Base-by-base conservation (phyloP, 495 filamentous ascomycete genomes). In the Aspergillus heteromorphus region DNA sequence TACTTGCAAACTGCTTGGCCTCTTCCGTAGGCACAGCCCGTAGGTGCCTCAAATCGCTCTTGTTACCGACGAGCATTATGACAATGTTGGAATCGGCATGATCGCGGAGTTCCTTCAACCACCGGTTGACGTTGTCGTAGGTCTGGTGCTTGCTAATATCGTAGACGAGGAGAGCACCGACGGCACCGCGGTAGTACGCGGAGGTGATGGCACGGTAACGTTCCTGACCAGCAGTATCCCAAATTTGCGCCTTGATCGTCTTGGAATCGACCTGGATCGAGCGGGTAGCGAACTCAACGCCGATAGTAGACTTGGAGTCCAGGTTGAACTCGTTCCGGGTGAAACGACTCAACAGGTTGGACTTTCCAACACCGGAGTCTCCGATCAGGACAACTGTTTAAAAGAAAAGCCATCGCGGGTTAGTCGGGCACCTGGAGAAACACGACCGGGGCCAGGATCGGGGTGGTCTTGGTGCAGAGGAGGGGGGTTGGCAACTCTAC, bases 201-300 rank as follows among this genome's bases (percentile, higher is more conserved):
- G 92, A 96, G 56, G 95, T 99, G 70, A 99, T 97, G 70, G 95
- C 93, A 67, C 95, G 89, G 76, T 97, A 99, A 65, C 95, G 85
- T 76, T 99, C 95, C 77, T 99, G 95, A 65, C 95, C 95, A 49
- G 95, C 95, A 51, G 95, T 99, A 79, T 99, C 95, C 95, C 95
- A 99, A 69, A 99, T 99, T 80, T 99, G 93, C 64, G 93, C 93
- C 81, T 99, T 99, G 86, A 99, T 99, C 61, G 93, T 99, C 82
- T 99, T 99, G 63, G 87, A 85, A 76, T 99, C 95, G 65, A 99
- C 95, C 74, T 97, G 93, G 75, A 99, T 97, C 57, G 91, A 96
- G 51, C 93, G 87, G 56, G 93, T 99, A 60, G 93, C 93, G 72
- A 99, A 99, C 77, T 99, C 93, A 63, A 99, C 93, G 66, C 93